Evolutionary conservation across 345 rosid genomes (phyloP), one percentile per base, ranked within the genome.

Genomic region (Isatis tinctoria): DNA sequence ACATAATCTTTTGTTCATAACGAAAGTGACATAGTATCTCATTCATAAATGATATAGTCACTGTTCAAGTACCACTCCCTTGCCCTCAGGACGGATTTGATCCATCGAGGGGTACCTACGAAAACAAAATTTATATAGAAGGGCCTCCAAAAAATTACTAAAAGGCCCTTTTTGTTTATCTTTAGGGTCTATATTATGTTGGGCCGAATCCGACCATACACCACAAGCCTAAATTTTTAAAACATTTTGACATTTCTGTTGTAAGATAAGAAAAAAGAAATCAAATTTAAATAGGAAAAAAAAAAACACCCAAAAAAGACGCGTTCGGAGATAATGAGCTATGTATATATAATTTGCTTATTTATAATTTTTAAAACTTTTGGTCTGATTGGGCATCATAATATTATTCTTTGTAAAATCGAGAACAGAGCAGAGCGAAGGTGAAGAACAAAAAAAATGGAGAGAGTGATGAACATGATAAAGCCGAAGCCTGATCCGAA

Each of bases 401-500:
- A 22, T 26, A 5, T 57, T 40, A 12, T 12, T 35, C 3, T 2
- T 11, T 28, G 10, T 5, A 14, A 44, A 30, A 43, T 30, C 3
- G 3, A 28, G 10, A 43, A 10, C 69, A 28, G 41, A 16, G 56
- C 4, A 6, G 22, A 6, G 22, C 5, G 11, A 71, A 71, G 33
- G 33, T 9, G 0, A 22, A 73, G 2, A 20, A 16, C 9, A 0
- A 5, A 56, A 51, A 67, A 5, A 60, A 90, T 90, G 97, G 96
- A 88, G 90, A 92, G 81, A 76, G 83, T 93, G 76, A 87, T 81
- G 91, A 88, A 84, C 72, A 78, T 93, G 16, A 86, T 93, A 35
- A 93, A 90, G 85, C 97, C 96, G 13, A 88, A 87, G 67, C 70
- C 90, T 26, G 87, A 92, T 73, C 98, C 98, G 0, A 92, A 92